These are phyloP conservation scores for Plantago coronopus DNA, from an alignment of 305 asterid genomes.

Conservation along the genomic window DNA sequence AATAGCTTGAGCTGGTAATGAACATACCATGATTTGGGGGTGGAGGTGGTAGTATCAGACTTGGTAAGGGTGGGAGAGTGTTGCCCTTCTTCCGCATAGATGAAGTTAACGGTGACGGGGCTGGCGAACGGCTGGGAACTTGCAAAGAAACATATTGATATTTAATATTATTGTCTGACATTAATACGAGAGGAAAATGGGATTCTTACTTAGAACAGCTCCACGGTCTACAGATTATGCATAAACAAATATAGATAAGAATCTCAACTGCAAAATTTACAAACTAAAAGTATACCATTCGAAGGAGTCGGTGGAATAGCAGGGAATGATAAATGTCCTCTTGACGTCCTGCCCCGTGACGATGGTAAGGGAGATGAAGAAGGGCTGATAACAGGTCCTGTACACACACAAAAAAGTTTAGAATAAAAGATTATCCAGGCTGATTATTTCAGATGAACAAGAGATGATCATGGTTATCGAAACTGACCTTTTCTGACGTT, in stretches of 20 bases:
- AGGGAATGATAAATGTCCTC: constrained; percentile 42
- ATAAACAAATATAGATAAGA: neutral
- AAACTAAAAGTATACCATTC: constrained; percentile 32
- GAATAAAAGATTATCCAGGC: neutral
- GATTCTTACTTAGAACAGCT: neutral
- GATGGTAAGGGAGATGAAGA: constrained; percentile 39
- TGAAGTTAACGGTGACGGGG: constrained; percentile 46
- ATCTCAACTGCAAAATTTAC: neutral
- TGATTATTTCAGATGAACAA: constrained; percentile 7
- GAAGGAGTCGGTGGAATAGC: constrained; percentile 40
- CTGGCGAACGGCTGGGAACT: constrained; percentile 51
- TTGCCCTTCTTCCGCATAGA: constrained; percentile 26
- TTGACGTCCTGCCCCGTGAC: constrained; percentile 28
- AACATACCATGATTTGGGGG: constrained; percentile 69
- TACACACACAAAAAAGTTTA: constrained; percentile 17
- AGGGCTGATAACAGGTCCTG: constrained; percentile 43
- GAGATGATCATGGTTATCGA: neutral
- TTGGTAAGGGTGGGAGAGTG: constrained; percentile 50
- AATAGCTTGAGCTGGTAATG: constrained; percentile 4
- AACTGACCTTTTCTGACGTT: constrained; percentile 43
- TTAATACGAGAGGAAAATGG: constrained; percentile 9
- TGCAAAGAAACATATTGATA: constrained; percentile 21
- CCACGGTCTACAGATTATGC: neutral
- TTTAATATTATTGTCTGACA: constrained; percentile 19
- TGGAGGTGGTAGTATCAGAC: constrained; percentile 62